phyloP scores from a whole-genome alignment of 805 yeast genomes.

The Trichomonascus vanleenenianus region DNA sequence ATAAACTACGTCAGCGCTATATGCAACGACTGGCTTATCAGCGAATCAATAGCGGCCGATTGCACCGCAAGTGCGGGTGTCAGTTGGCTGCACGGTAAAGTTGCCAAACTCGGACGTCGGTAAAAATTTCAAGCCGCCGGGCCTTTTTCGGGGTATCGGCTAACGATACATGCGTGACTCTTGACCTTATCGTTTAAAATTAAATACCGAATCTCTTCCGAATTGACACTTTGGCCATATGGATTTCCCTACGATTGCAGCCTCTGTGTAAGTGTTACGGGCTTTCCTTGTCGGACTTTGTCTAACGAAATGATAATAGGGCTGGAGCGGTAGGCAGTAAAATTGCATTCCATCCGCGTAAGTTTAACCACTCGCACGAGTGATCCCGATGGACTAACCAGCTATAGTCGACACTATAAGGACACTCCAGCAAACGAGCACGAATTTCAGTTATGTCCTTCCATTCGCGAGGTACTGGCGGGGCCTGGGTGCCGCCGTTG shows the following conservation, averaged over 20 bases:
- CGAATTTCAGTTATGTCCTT: constrained; percentile 26
- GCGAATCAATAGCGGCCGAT: no score
- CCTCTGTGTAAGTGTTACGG: constrained; percentile 27
- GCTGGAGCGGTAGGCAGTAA: constrained; percentile 14
- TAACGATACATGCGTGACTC: no score
- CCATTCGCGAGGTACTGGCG: constrained; percentile 34
- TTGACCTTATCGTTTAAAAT: neutral
- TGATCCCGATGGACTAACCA: no score
- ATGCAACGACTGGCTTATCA: no score
- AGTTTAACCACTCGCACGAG: neutral
- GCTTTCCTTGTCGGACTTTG: no score
- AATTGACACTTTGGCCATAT: neutral
- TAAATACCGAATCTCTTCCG: no score
- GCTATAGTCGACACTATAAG: constrained; percentile 32
- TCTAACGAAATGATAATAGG: neutral
- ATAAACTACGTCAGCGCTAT: no score
- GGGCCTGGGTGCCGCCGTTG: constrained; percentile 33
- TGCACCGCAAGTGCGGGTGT: no score
- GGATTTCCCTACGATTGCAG: constrained; percentile 32
- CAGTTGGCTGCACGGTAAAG: no score
- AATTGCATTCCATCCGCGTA: constrained; percentile 14
- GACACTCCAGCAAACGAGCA: constrained; percentile 35
- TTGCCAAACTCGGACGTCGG: no score
- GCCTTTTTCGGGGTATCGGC: no score
- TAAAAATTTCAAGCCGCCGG: no score